phyloP scores from a whole-genome alignment of 441 rosid species.

The Jatropha podagrica region DNA sequence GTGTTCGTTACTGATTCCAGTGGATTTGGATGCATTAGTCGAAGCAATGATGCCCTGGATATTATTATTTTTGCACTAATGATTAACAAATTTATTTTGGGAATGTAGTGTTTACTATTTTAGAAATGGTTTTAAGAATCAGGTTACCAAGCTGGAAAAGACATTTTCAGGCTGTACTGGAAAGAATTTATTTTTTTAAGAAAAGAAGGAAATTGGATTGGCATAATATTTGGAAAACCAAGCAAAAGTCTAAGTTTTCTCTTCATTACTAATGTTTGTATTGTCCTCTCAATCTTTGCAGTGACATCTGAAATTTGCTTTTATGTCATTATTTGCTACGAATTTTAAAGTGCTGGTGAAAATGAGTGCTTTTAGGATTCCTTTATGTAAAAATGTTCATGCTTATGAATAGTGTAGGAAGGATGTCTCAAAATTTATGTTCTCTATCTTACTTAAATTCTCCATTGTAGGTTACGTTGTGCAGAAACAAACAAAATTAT shows the following conservation, averaged over 20 bases:
- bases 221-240: neutral
- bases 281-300: neutral
- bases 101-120: neutral
- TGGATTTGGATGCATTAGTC: neutral
- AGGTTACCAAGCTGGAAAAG: neutral
- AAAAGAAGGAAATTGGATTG: neutral
- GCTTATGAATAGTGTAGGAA: neutral
- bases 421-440: neutral
- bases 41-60: neutral
- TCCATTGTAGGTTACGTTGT: neutral
- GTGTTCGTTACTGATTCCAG: too few species aligned
- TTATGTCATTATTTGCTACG: constrained; percentile 3
- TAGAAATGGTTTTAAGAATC: neutral
- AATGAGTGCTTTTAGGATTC: neutral
- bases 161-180: neutral
- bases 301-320: neutral
- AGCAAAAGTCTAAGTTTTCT: neutral
- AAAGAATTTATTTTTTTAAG: neutral
- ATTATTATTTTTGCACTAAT: neutral
- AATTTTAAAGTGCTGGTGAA: neutral
- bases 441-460: too few species aligned
- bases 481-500: too few species aligned
- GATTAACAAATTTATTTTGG: neutral
- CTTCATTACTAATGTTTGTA: neutral
- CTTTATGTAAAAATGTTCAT: neutral